phyloP scores from a whole-genome alignment of 1,284 basidiomycete species.

The Trametes hirsuta region DNA sequence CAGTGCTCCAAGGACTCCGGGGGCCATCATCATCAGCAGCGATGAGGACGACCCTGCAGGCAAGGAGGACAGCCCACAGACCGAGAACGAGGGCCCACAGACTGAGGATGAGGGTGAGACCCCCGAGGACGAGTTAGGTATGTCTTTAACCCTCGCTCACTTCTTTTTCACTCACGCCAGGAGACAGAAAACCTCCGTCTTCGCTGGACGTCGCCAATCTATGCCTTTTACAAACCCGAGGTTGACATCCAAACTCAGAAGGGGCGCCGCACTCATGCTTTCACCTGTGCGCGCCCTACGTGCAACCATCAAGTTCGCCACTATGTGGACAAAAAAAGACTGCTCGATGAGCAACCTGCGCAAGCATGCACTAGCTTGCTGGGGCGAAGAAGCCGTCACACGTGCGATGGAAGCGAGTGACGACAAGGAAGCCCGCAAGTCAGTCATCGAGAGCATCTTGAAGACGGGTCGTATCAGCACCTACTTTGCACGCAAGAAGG shows the following conservation, averaged over 20 bases:
- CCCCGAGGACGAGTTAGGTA: too few species aligned
- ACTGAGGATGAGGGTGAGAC: too few species aligned
- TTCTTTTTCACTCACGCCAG: too few species aligned
- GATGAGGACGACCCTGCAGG: too few species aligned
- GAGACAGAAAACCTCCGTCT: too few species aligned
- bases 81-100: too few species aligned
- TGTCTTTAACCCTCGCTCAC: too few species aligned
- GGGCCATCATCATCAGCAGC: too few species aligned
- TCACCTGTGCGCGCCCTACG: background rate
- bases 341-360: slow-evolving; percentile 36
- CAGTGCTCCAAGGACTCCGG: too few species aligned
- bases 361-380: slow-evolving; percentile 39
- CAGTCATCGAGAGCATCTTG: slow-evolving; percentile 1
- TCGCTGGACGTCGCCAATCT: background rate
- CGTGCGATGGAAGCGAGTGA: slow-evolving; percentile 24
- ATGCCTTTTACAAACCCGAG: background rate
- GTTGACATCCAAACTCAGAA: background rate
- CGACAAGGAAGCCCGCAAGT: slow-evolving; percentile 15
- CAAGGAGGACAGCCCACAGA: too few species aligned
- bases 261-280: background rate
- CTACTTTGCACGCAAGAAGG: slow-evolving; percentile 26
- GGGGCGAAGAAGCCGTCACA: slow-evolving; percentile 35
- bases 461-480: slow-evolving; percentile 27
- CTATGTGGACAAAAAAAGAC: slow-evolving; percentile 34
- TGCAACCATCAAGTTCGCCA: slow-evolving; percentile 32